Evolutionary conservation across 768 basidiomycete genomes (phyloP).

Genomic region (Lactifluus subvellereus): DNA sequence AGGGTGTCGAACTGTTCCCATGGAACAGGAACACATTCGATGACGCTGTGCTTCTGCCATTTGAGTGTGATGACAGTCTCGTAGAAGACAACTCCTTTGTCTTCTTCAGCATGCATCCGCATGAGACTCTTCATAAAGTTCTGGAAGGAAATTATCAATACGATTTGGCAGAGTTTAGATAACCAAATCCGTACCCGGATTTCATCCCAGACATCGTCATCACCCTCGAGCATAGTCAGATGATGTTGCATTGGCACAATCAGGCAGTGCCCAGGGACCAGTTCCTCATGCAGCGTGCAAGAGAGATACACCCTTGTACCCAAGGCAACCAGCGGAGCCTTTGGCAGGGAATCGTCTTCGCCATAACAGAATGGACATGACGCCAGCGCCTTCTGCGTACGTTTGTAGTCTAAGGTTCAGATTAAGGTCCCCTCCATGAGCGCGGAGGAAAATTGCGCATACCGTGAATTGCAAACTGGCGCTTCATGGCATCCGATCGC

Average conservation of each 20-base stretch:
- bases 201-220: conserved; percentile 99
- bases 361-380: conserved; percentile 84
- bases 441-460: conserved; percentile 21
- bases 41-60: conserved; percentile 84
- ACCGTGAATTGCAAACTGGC: conserved; percentile 96
- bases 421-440: conserved; percentile 5
- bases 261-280: conserved; percentile 87
- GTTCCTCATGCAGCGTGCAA: conserved; percentile 79
- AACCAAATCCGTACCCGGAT: conserved; percentile 58
- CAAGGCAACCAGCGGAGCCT: conserved; percentile 83
- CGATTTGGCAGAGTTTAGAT: neutral
- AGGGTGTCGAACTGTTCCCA: conserved; percentile 83
- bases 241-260: conserved; percentile 97
- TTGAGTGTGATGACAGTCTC: conserved; percentile 88
- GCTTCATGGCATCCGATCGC: conserved; percentile 93
- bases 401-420: conserved; percentile 71
- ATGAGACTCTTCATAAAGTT: conserved; percentile 91
- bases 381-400: conserved; percentile 85
- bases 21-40: conserved; percentile 91
- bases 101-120: conserved; percentile 88
- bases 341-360: conserved; percentile 88
- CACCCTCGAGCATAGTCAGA: conserved; percentile 83
- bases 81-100: conserved; percentile 92
- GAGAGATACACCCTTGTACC: conserved; percentile 90
- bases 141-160: conserved; percentile 31